These are phyloP conservation scores for Diplodia mutila DNA, from an alignment of 2,329 filamentous ascomycete genomes.

Conservation along the genomic window DNA sequence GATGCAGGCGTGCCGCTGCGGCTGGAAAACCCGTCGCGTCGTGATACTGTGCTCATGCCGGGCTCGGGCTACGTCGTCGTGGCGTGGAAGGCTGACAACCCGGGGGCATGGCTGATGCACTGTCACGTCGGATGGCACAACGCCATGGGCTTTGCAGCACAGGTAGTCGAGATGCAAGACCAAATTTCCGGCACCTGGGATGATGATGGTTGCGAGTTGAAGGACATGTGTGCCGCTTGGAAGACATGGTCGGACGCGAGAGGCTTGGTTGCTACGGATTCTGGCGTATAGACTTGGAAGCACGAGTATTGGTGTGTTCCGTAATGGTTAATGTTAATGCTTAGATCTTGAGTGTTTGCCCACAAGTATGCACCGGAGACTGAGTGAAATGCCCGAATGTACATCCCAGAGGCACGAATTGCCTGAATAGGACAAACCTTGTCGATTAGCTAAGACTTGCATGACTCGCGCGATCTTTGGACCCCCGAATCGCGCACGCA, in stretches of 20 bases:
- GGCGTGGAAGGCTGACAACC: conserved; percentile 58
- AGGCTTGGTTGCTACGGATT: neutral
- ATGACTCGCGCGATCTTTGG: conserved; percentile 6
- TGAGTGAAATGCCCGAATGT: neutral
- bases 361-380: neutral
- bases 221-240: conserved; percentile 9
- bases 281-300: neutral
- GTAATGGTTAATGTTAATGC: conserved; percentile 13
- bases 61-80: conserved; percentile 57
- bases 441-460: conserved; percentile 1
- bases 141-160: conserved; percentile 53
- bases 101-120: conserved; percentile 45
- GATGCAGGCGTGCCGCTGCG: conserved; percentile 39
- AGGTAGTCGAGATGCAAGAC: conserved; percentile 35
- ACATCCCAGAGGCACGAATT: neutral
- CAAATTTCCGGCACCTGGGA: conserved; percentile 8
- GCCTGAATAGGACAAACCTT: neutral
- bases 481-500: neutral
- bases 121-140: conserved; percentile 52
- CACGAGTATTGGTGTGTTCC: neutral
- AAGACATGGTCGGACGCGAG: neutral
- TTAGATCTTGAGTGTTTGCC: neutral
- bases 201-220: neutral
- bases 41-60: conserved; percentile 59
- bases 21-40: conserved; percentile 44